Conservation (phyloP, 768 basidiomycete genomes). For the Steccherinum ochraceum region DNA sequence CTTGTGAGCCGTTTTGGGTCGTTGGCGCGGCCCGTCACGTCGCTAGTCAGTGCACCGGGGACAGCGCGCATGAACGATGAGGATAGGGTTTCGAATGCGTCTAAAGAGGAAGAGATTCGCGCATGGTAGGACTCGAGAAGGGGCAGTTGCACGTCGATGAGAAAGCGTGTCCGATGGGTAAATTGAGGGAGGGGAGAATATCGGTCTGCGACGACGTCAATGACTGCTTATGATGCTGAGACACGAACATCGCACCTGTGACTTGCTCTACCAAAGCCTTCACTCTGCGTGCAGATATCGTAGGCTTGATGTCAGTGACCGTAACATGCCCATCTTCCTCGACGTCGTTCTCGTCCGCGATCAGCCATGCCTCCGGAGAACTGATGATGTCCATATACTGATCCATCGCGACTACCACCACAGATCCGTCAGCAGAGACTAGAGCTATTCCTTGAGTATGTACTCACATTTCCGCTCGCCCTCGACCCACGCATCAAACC, state of each 20-base stretch:
- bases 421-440: background rate
- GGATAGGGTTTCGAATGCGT: slow-evolving; percentile 91
- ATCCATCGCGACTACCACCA: slow-evolving; percentile 66
- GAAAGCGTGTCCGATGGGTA: slow-evolving; percentile 74
- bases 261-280: slow-evolving; percentile 88
- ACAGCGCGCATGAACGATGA: slow-evolving; percentile 85
- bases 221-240: too few species aligned
- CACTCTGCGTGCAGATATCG: slow-evolving; percentile 77
- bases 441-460: background rate
- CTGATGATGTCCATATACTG: slow-evolving; percentile 84
- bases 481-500: slow-evolving; percentile 88
- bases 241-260: slow-evolving; percentile 54
- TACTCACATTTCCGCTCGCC: slow-evolving; percentile 84
- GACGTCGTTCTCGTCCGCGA: slow-evolving; percentile 56
- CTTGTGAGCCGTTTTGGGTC: slow-evolving; percentile 59
- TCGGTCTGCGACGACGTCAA: slow-evolving; percentile 56
- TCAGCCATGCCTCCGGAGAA: slow-evolving; percentile 78
- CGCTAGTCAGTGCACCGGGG: slow-evolving; percentile 75
- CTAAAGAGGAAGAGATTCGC: slow-evolving; percentile 78
- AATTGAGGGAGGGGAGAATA: slow-evolving; percentile 83
- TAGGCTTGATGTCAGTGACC: slow-evolving; percentile 49
- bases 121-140: slow-evolving; percentile 70
- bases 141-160: slow-evolving; percentile 80
- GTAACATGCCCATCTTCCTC: slow-evolving; percentile 31
- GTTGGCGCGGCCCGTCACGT: slow-evolving; percentile 33